Base-by-base conservation (phyloP, 108 stramenopile species). In the Aurantiochytrium sp. region DNA sequence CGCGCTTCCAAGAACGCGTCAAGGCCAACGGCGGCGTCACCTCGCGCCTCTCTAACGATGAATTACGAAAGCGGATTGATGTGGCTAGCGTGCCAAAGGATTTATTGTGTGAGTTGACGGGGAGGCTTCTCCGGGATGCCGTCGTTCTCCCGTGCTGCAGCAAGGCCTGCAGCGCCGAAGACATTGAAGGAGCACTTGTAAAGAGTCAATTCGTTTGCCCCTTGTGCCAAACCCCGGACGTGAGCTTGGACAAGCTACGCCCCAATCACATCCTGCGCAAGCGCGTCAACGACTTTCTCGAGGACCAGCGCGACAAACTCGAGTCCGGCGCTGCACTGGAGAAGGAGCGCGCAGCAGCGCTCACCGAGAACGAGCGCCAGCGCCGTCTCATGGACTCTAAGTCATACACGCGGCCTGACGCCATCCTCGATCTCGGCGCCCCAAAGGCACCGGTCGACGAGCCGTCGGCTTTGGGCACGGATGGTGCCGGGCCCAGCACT, bases 161-260 rank as follows among this genome's bases (percentile, higher is more conserved):
- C 19, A 41, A 48, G 27, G 45, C 39, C 15, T 41, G 39, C 42
- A 48, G 42, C 24, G 42, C 45, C 17, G 73, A 81, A 24, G 73
- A 81, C 45, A 81, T 81, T 2, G 21, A 81, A 81, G 42, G 30
- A 81, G 73, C 45, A 17, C 73, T 81, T 81, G 73, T 81, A 48
- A 81, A 81, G 45, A 81, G 45, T 81, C 45, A 41, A 81, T 81
- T 81, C 30, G 73, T 81, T 22, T 81, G 73, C 24, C 73, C 73
- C 45, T 48, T 81, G 73, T 81, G 73, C 73, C 39, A 81, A 24
- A 48, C 73, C 73, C 21, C 39, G 6, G 45, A 81, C 30, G 30
- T 81, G 21, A 48, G 42, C 42, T 81, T 48, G 45, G 73, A 81
- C 45, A 41, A 37, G 45, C 32, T 81, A 24, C 39, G 73, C 1